Conservation (phyloP, 2,329 filamentous ascomycete genomes). For the Scolecobasidium constrictum region DNA sequence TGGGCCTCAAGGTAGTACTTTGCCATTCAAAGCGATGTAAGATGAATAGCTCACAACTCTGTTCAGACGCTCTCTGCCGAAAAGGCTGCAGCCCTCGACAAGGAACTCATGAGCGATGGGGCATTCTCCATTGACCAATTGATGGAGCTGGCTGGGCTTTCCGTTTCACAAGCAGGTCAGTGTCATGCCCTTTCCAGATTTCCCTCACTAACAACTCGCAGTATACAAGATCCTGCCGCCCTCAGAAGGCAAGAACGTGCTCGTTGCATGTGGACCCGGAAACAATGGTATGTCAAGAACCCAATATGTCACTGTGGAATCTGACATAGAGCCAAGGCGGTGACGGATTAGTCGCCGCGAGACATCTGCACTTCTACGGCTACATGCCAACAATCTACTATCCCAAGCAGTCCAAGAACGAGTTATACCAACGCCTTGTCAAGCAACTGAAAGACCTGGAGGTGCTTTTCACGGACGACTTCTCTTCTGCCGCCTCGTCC, state of each 20-base stretch:
- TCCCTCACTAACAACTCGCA: conserved; percentile 22
- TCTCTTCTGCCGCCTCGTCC: conserved; percentile 51
- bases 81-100: conserved; percentile 78
- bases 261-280: conserved; percentile 83
- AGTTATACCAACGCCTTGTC: conserved; percentile 63
- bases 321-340: conserved; percentile 47
- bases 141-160: conserved; percentile 91
- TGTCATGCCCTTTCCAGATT: conserved; percentile 1
- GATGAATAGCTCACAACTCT: conserved; percentile 3
- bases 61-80: conserved; percentile 72
- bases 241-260: conserved; percentile 56
- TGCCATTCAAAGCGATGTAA: too few relatives aligned
- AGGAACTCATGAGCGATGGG: conserved; percentile 81
- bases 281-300: conserved; percentile 38
- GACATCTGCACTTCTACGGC: conserved; percentile 84
- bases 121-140: conserved; percentile 93
- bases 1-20: too few relatives aligned
- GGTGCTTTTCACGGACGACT: conserved; percentile 77
- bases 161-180: conserved; percentile 79
- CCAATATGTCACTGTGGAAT: background rate
- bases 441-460: conserved; percentile 77
- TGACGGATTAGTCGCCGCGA: conserved; percentile 86
- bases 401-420: conserved; percentile 82
- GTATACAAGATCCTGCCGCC: conserved; percentile 78
- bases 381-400: conserved; percentile 86